Evolutionary conservation across 2,329 filamentous ascomycete species (phyloP).

Genomic region (Trichoderma atrobrunneum): DNA sequence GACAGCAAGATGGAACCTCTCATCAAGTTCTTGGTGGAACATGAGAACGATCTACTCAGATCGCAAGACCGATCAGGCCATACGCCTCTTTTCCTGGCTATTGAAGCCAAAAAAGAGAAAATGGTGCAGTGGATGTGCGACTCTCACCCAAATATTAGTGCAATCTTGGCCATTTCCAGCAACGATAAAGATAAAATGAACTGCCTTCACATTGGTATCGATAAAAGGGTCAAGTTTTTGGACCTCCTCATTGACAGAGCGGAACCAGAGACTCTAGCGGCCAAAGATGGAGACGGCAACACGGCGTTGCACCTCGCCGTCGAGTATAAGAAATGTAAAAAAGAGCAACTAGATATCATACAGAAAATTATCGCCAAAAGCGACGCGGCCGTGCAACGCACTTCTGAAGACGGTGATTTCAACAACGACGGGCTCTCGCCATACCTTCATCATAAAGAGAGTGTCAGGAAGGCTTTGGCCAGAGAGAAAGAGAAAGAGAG

Average conservation of each 20-base stretch:
- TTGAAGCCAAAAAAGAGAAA: slow-evolving; percentile 20
- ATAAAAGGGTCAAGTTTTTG: slow-evolving; percentile 24
- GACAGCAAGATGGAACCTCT: slow-evolving; percentile 24
- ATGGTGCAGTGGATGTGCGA: slow-evolving; percentile 23
- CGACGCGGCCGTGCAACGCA: slow-evolving; percentile 16
- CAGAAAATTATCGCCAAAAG: slow-evolving; percentile 22
- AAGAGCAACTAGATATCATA: slow-evolving; percentile 23
- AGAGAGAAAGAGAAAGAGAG: slow-evolving; percentile 13
- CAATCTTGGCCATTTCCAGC: slow-evolving; percentile 19
- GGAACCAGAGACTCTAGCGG: slow-evolving; percentile 17
- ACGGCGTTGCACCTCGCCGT: slow-evolving; percentile 27
- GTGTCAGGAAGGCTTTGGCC: not conserved
- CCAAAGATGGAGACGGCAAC: slow-evolving; percentile 20
- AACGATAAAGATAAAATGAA: slow-evolving; percentile 17
- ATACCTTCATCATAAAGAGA: slow-evolving; percentile 23
- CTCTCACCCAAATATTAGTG: slow-evolving; percentile 5
- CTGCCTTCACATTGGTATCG: slow-evolving; percentile 18
- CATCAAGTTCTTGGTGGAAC: slow-evolving; percentile 15
- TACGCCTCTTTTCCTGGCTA: slow-evolving; percentile 16
- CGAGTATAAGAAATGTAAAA: slow-evolving; percentile 24
- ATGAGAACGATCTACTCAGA: slow-evolving; percentile 8
- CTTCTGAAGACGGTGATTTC: slow-evolving; percentile 18
- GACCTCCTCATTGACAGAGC: slow-evolving; percentile 22
- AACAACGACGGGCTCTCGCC: slow-evolving; percentile 22
- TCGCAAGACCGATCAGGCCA: slow-evolving; percentile 14